phyloP scores from a whole-genome alignment of 495 filamentous ascomycete species.

The Lasiosphaeris hirsuta region DNA sequence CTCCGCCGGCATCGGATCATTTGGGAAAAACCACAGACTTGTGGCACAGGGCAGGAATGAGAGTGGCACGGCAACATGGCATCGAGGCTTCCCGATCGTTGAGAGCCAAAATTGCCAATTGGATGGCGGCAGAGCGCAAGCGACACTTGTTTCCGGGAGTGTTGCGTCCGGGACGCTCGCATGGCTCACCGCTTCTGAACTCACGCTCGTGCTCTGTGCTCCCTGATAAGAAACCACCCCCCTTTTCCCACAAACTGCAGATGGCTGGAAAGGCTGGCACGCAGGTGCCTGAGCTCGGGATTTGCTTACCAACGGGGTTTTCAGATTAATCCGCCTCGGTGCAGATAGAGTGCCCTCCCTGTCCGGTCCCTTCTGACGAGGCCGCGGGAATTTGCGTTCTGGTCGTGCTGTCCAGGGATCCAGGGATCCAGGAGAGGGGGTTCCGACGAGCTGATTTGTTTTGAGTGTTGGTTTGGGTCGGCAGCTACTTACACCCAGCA shows the following conservation, averaged over 20 bases:
- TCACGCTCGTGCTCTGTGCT: constrained; percentile 15
- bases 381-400: background rate
- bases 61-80: constrained; percentile 24
- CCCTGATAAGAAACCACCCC: constrained; percentile 9
- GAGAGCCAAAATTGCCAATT: constrained; percentile 17
- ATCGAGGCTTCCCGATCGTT: constrained; percentile 5
- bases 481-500: background rate
- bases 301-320: constrained; percentile 1
- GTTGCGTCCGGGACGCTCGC: constrained; percentile 19
- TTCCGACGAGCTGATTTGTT: background rate
- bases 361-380: no score
- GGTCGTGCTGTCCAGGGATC: background rate
- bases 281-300: constrained; percentile 1
- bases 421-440: background rate
- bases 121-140: constrained; percentile 10
- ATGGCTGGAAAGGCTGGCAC: constrained; percentile 6
- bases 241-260: background rate
- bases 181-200: constrained; percentile 17
- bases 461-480: background rate
- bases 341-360: background rate
- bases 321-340: constrained; percentile 3
- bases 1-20: constrained; percentile 22
- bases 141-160: constrained; percentile 23
- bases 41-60: constrained; percentile 27
- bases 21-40: constrained; percentile 13